phyloP scores from a whole-genome alignment of 2,329 filamentous ascomycete species.

The Cordyceps tenuipes region DNA sequence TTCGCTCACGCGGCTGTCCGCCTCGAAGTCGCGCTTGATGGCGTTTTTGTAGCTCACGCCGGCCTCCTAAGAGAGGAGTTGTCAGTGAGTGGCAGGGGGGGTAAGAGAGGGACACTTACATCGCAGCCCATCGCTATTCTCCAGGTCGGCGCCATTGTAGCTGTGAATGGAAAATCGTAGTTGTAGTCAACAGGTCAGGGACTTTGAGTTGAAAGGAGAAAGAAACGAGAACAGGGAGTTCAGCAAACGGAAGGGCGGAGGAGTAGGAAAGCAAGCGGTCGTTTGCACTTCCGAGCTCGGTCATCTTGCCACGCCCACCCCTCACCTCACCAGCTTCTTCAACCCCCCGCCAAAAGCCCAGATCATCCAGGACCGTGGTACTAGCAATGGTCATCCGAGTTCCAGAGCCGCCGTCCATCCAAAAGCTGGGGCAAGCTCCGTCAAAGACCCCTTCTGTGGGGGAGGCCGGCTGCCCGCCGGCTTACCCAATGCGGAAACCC shows the following conservation, averaged over 20 bases:
- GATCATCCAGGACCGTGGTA: constrained; percentile 6
- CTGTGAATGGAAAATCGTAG: constrained; percentile 13
- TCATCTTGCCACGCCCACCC: constrained; percentile 1
- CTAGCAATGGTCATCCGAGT: not conserved
- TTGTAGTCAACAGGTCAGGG: not conserved
- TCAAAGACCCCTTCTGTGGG: not conserved
- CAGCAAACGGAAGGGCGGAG: not conserved
- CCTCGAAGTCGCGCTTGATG: constrained; percentile 64
- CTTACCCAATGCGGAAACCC: constrained; percentile 14
- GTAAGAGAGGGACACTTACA: constrained; percentile 29
- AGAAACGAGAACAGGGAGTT: not conserved
- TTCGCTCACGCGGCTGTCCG: constrained; percentile 56
- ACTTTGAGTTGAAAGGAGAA: constrained; percentile 2
- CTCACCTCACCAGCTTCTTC: not conserved
- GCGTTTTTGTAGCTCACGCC: constrained; percentile 71
- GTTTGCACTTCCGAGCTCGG: constrained; percentile 6
- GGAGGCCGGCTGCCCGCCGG: constrained; percentile 4
- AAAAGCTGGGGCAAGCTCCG: constrained; percentile 8
- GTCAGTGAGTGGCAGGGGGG: constrained; percentile 7
- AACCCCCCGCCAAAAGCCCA: constrained; percentile 1
- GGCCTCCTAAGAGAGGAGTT: constrained; percentile 43
- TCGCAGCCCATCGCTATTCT: constrained; percentile 47
- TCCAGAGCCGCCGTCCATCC: constrained; percentile 2
- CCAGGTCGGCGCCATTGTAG: constrained; percentile 39
- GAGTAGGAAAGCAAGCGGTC: not conserved